Evolutionary conservation across 495 filamentous ascomycete species (phyloP).

Genomic region (Tuber calosporum): DNA sequence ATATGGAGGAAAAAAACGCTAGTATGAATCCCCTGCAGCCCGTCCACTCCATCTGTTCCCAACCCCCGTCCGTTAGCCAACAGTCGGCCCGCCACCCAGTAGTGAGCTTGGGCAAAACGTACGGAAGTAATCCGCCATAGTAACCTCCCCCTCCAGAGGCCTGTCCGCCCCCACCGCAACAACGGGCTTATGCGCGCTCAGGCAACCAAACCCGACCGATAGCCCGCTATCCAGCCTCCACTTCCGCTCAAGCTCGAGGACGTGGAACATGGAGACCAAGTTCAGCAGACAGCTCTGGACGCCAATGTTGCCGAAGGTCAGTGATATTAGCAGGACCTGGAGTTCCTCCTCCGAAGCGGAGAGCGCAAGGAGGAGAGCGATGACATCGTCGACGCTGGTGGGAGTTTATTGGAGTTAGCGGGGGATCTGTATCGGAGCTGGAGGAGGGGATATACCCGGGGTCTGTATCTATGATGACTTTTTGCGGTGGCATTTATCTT

Average conservation of each 20-base stretch:
- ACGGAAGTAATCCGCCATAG: conserved; percentile 92
- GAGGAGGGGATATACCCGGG: conserved; percentile 49
- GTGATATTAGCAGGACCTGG: conserved; percentile 74
- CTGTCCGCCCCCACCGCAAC: conserved; percentile 80
- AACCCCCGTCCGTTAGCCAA: background rate
- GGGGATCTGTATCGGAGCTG: background rate
- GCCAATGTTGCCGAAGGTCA: conserved; percentile 88
- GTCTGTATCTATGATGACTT: conserved; percentile 91
- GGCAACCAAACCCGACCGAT: conserved; percentile 59
- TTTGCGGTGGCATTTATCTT: conserved; percentile 52
- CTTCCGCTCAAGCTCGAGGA: conserved; percentile 77
- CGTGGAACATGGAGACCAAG: conserved; percentile 82
- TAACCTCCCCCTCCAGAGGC: conserved; percentile 64
- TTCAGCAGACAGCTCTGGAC: conserved; percentile 84
- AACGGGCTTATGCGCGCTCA: conserved; percentile 65
- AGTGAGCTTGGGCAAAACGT: conserved; percentile 39
- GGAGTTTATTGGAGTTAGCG: conserved; percentile 10
- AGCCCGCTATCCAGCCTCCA: conserved; percentile 67
- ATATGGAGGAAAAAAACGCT: conserved; percentile 50
- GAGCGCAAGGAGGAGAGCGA: conserved; percentile 78
- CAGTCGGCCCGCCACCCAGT: background rate
- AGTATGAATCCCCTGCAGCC: conserved; percentile 80
- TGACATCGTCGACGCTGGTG: conserved; percentile 80
- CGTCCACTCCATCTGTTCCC: conserved; percentile 72
- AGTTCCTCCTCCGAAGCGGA: conserved; percentile 76